These are phyloP conservation scores for Akanthomyces dipterigenus DNA, from an alignment of 2,329 filamentous ascomycete species.

Conservation along the genomic window DNA sequence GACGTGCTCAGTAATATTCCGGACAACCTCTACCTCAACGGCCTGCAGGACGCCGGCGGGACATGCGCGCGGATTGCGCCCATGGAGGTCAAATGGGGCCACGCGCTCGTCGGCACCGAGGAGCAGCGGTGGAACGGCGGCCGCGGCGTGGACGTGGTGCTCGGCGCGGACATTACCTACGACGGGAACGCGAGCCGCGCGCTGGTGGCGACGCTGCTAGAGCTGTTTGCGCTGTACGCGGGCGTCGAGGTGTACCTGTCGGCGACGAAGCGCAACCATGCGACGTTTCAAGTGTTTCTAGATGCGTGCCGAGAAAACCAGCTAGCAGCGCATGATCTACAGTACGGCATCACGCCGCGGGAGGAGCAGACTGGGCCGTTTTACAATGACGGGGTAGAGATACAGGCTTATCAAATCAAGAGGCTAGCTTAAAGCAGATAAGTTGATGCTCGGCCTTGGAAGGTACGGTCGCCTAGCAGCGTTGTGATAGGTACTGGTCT, in stretches of 20 bases:
- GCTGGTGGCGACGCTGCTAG: slow-evolving; percentile 57
- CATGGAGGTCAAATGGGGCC: slow-evolving; percentile 59
- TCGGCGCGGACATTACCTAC: slow-evolving; percentile 76
- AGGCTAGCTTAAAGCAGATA: not conserved
- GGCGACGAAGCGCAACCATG: slow-evolving; percentile 62
- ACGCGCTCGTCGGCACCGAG: slow-evolving; percentile 51
- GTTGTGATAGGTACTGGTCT: not conserved
- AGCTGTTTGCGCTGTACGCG: slow-evolving; percentile 53
- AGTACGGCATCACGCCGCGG: slow-evolving; percentile 32
- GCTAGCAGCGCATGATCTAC: slow-evolving; percentile 36
- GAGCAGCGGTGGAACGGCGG: slow-evolving; percentile 45
- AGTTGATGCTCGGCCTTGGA: not conserved
- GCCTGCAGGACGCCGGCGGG: slow-evolving; percentile 38
- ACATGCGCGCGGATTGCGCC: slow-evolving; percentile 32
- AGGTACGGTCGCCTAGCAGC: not conserved
- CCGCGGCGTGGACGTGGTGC: slow-evolving; percentile 50
- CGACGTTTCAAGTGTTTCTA: slow-evolving; percentile 61
- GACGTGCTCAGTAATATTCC: slow-evolving; percentile 62
- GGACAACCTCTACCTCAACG: slow-evolving; percentile 63
- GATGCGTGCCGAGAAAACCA: slow-evolving; percentile 45
- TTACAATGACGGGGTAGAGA: slow-evolving; percentile 52
- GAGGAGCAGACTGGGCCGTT: slow-evolving; percentile 54
- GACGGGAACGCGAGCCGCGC: slow-evolving; percentile 57
- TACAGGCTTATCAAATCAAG: slow-evolving; percentile 40
- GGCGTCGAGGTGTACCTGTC: slow-evolving; percentile 56